Conservation (phyloP, 2,329 filamentous ascomycete species). For the Pseudogymnoascus sp. region DNA sequence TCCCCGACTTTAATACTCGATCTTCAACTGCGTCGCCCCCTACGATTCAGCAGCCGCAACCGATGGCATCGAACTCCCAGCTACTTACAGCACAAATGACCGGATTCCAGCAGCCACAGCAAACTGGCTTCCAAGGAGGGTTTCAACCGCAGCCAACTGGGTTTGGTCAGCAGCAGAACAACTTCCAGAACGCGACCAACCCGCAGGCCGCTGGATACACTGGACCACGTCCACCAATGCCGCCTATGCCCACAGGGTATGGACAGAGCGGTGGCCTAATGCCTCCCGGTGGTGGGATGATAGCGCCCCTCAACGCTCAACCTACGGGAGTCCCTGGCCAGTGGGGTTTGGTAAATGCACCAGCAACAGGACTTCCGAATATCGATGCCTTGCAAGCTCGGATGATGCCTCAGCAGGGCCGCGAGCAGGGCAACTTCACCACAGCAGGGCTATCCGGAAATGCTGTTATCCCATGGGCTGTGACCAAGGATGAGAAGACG, state of each 20-base stretch:
- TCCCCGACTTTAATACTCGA: constrained; percentile 60
- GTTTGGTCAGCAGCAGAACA: constrained; percentile 61
- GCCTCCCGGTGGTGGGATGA: constrained; percentile 55
- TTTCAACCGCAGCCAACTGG: constrained; percentile 42
- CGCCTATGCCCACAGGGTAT: constrained; percentile 72
- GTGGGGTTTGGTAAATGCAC: constrained; percentile 97
- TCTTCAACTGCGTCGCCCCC: constrained; percentile 43
- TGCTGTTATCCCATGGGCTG: constrained; percentile 94
- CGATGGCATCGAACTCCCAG: constrained; percentile 65
- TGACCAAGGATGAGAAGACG: constrained; percentile 97
- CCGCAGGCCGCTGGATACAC: constrained; percentile 72
- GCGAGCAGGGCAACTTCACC: constrained; percentile 74
- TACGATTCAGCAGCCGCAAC: constrained; percentile 61
- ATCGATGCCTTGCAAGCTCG: constrained; percentile 86
- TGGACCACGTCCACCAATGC: constrained; percentile 72
- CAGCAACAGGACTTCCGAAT: constrained; percentile 80
- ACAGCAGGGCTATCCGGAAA: constrained; percentile 85
- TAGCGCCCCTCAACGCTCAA: constrained; percentile 74
- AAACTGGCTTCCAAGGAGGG: constrained; percentile 38
- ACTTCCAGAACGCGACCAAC: constrained; percentile 59
- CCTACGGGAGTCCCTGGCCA: constrained; percentile 89
- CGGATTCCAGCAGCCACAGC: constrained; percentile 52
- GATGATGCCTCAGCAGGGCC: constrained; percentile 95
- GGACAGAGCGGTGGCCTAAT: constrained; percentile 51
- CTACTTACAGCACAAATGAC: constrained; percentile 61